Evolutionary conservation across 768 basidiomycete genomes (phyloP).

Genomic region (Amanita brunnescens): DNA sequence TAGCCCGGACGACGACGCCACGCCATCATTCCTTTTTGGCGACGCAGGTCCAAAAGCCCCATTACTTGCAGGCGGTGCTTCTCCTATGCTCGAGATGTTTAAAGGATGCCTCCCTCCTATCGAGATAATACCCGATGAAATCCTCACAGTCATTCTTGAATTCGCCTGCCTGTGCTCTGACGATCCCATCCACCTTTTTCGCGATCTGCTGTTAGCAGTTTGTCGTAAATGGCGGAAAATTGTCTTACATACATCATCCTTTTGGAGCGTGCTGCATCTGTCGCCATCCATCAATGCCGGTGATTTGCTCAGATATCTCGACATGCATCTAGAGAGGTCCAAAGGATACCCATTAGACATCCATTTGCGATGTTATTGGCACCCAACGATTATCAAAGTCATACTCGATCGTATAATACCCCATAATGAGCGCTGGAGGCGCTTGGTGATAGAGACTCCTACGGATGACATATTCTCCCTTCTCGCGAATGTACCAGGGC

Average conservation of each 20-base stretch:
- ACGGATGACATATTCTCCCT: conserved; percentile 17
- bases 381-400: conserved; percentile 12
- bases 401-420: conserved; percentile 19
- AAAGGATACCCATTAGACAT: conserved; percentile 22
- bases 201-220: conserved; percentile 11
- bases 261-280: conserved; percentile 24
- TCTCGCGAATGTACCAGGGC: conserved; percentile 14
- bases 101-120: background rate
- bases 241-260: conserved; percentile 19
- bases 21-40: background rate
- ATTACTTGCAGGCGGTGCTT: background rate
- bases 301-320: conserved; percentile 14
- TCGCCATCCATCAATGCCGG: conserved; percentile 16
- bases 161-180: conserved; percentile 10
- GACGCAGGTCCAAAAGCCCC: background rate
- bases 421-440: conserved; percentile 21
- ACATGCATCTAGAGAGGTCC: conserved; percentile 18
- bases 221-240: conserved; percentile 18
- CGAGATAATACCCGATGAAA: conserved; percentile 6
- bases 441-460: conserved; percentile 17
- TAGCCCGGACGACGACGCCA: background rate
- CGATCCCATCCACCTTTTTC: conserved; percentile 9
- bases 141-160: conserved; percentile 14
- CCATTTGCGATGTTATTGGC: conserved; percentile 22
- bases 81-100: background rate